Percentiles rank a stretch among this genome's conserved stretches.
phyloP scores from a whole-genome alignment of 2,329 filamentous ascomycete genomes.

The Epichloe aotearoae region DNA sequence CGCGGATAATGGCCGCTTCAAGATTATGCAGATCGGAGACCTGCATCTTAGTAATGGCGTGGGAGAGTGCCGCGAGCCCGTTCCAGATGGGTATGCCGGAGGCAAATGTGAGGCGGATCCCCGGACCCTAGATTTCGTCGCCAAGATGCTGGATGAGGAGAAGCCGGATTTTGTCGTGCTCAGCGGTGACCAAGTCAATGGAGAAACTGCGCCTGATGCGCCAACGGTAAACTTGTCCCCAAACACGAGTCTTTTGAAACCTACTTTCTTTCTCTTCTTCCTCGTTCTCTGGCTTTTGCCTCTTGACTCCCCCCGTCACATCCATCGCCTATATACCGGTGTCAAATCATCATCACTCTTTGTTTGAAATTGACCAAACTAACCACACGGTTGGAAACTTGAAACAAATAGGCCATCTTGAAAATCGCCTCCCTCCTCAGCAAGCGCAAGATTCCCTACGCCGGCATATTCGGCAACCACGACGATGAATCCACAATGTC shows the following conservation, averaged over 20 bases:
- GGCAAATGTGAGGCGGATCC: conserved; percentile 84
- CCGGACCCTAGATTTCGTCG: conserved; percentile 80
- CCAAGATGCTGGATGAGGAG: conserved; percentile 74
- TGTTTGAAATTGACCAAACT: conserved; percentile 5
- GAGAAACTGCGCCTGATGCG: conserved; percentile 79
- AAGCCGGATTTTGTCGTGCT: conserved; percentile 86
- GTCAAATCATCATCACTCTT: conserved; percentile 7
- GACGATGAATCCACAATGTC: conserved; percentile 81
- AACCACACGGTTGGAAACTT: neutral
- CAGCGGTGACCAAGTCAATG: conserved; percentile 91
- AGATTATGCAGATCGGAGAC: conserved; percentile 94
- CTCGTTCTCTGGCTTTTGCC: neutral
- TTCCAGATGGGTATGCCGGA: conserved; percentile 58
- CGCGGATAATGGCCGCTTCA: conserved; percentile 82
- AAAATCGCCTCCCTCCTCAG: conserved; percentile 80
- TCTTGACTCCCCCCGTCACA: neutral
- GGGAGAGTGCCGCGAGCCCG: conserved; percentile 73
- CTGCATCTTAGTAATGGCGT: conserved; percentile 85
- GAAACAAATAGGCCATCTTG: conserved; percentile 56
- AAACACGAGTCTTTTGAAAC: neutral
- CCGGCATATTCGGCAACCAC: conserved; percentile 93
- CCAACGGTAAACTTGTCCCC: conserved; percentile 49
- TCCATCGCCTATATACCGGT: too few relatives aligned
- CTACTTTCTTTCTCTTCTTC: neutral
- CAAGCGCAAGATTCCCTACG: conserved; percentile 80